These are phyloP conservation scores for Fraxinus dipetala DNA, from an alignment of 305 asterid species.

Conservation along the genomic window DNA sequence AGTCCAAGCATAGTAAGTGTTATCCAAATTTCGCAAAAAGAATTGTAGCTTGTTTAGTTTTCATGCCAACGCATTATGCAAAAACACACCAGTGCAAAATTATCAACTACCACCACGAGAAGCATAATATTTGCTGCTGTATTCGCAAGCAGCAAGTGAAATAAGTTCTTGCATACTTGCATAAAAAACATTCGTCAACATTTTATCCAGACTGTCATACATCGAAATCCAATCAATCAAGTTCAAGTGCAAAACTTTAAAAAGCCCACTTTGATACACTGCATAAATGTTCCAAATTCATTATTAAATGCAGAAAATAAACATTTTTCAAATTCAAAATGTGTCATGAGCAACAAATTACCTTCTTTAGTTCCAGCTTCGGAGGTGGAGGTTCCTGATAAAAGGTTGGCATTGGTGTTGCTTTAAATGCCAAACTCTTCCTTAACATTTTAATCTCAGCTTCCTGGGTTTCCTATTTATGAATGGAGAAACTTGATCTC, in stretches of 20 bases:
- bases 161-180: background rate
- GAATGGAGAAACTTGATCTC: constrained; percentile 1
- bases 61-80: background rate
- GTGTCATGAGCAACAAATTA: background rate
- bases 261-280: background rate
- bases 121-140: background rate
- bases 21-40: background rate
- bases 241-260: background rate
- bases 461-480: no score
- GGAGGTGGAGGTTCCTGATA: background rate
- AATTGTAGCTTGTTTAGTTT: background rate
- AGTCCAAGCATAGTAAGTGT: background rate
- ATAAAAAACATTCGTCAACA: background rate
- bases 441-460: no score
- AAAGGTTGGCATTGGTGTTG: no score
- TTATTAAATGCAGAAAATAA: background rate
- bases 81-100: background rate
- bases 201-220: background rate
- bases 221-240: background rate
- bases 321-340: no score
- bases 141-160: background rate
- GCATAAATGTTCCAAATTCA: background rate
- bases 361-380: no score
- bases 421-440: no score
- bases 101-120: background rate